Conservation (phyloP, 225 moss, liverwort and hornwort species). For the Ulota crispa region DNA sequence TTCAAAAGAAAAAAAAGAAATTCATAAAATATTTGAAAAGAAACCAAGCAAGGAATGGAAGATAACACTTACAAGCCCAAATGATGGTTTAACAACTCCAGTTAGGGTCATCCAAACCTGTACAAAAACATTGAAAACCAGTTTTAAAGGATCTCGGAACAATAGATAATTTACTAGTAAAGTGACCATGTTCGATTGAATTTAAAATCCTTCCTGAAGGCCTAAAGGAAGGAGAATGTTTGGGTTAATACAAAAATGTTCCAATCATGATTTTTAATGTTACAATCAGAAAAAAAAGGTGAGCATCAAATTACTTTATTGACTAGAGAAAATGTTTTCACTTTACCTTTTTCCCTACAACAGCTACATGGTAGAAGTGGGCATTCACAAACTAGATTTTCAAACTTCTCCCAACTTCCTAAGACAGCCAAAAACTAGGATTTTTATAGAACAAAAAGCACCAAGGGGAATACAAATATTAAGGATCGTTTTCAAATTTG, state of each 20-base stretch:
- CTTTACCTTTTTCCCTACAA: not conserved
- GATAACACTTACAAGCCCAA: conserved; percentile 43
- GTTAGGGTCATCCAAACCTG: conserved; percentile 44
- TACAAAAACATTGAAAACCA: not conserved
- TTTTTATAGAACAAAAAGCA: too few relatives aligned
- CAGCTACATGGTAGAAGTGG: too few relatives aligned
- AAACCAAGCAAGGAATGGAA: not conserved
- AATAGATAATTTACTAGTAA: not conserved
- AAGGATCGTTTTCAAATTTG: too few relatives aligned
- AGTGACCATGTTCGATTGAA: not conserved
- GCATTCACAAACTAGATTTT: too few relatives aligned
- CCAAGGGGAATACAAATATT: too few relatives aligned
- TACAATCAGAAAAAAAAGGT: too few relatives aligned
- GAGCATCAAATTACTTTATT: too few relatives aligned
- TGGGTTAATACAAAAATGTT: not conserved
- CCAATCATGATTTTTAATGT: not conserved
- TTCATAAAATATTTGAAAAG: not conserved
- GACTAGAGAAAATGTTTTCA: not conserved
- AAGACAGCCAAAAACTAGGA: too few relatives aligned
- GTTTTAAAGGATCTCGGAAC: not conserved
- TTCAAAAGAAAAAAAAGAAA: not conserved
- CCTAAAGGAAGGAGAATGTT: not conserved
- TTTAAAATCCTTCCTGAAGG: not conserved
- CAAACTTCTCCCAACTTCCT: too few relatives aligned
- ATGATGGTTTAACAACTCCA: conserved; percentile 36